phyloP scores from a whole-genome alignment of 768 basidiomycete genomes.

The Sarcodon aspratus region DNA sequence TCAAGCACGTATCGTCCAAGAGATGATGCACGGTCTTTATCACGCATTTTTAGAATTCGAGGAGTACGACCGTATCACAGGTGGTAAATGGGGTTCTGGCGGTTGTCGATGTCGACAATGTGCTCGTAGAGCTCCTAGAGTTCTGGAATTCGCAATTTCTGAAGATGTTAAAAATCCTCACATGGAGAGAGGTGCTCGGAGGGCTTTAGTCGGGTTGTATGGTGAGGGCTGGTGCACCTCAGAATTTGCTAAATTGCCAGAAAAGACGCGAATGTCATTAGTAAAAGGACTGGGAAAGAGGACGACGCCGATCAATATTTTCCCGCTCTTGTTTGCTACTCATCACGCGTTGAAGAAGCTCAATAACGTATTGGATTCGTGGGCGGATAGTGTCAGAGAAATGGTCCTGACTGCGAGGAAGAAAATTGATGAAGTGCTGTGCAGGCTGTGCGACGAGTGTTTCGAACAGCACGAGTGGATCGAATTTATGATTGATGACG shows the following conservation, averaged over 20 bases:
- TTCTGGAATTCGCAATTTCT: slow-evolving; percentile 69
- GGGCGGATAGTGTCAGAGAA: slow-evolving; percentile 56
- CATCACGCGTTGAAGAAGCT: slow-evolving; percentile 49
- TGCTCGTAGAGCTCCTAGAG: slow-evolving; percentile 64
- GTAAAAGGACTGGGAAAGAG: slow-evolving; percentile 65
- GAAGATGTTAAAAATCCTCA: slow-evolving; percentile 69
- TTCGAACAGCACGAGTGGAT: slow-evolving; percentile 64
- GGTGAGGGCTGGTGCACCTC: slow-evolving; percentile 82
- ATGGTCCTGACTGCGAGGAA: slow-evolving; percentile 58
- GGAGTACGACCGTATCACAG: slow-evolving; percentile 68
- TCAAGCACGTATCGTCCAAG: slow-evolving; percentile 72
- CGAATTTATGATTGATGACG: slow-evolving; percentile 64
- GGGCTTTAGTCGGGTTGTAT: slow-evolving; percentile 73
- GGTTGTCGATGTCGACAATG: slow-evolving; percentile 83
- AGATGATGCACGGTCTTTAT: slow-evolving; percentile 86
- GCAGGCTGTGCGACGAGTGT: slow-evolving; percentile 46
- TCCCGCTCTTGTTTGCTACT: slow-evolving; percentile 57
- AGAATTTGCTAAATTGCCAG: slow-evolving; percentile 66
- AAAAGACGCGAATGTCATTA: slow-evolving; percentile 52
- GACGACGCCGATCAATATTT: slow-evolving; percentile 55
- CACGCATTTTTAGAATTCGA: slow-evolving; percentile 72
- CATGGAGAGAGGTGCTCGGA: slow-evolving; percentile 61
- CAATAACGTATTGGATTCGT: slow-evolving; percentile 48
- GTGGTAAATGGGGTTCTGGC: slow-evolving; percentile 70
- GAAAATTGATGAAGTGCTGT: slow-evolving; percentile 50